Conservation (phyloP, 2,329 filamentous ascomycete species). For the Colletotrichum sublineola region DNA sequence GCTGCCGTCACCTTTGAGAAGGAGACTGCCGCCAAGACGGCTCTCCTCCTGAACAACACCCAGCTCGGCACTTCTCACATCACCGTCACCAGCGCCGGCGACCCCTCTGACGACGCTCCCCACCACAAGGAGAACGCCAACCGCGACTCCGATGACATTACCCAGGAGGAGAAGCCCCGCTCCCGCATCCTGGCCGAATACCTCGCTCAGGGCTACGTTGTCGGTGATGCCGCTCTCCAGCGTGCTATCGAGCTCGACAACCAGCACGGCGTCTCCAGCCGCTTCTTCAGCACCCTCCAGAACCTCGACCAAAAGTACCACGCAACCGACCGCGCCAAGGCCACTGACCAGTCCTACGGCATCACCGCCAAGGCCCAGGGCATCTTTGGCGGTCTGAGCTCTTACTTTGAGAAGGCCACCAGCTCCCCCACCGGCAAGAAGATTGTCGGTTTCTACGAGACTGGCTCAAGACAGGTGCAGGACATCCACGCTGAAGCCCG, state of each 20-base stretch:
- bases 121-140: constrained; percentile 68
- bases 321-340: constrained; percentile 86
- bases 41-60: constrained; percentile 96
- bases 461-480: constrained; percentile 87
- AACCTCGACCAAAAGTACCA: constrained; percentile 89
- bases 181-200: constrained; percentile 96
- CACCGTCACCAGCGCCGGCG: constrained; percentile 74
- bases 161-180: constrained; percentile 97
- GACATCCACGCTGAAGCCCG: constrained; percentile 95
- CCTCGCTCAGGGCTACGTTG: constrained; percentile 91
- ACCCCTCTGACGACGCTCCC: constrained; percentile 71
- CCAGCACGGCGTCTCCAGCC: constrained; percentile 85
- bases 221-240: constrained; percentile 82
- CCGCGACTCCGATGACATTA: constrained; percentile 76
- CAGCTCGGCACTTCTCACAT: constrained; percentile 92
- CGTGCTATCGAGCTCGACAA: constrained; percentile 88
- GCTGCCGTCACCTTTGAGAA: constrained; percentile 98
- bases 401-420: constrained; percentile 95
- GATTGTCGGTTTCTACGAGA: constrained; percentile 87
- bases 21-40: constrained; percentile 95
- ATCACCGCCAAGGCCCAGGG: constrained; percentile 79
- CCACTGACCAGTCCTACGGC: constrained; percentile 86
- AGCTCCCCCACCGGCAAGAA: constrained; percentile 90
- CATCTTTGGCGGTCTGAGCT: constrained; percentile 75
- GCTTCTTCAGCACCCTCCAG: constrained; percentile 82